Evolutionary conservation across 768 basidiomycete genomes (phyloP), one percentile per base, ranked within the genome.

Genomic region (Lentinula detonsa): DNA sequence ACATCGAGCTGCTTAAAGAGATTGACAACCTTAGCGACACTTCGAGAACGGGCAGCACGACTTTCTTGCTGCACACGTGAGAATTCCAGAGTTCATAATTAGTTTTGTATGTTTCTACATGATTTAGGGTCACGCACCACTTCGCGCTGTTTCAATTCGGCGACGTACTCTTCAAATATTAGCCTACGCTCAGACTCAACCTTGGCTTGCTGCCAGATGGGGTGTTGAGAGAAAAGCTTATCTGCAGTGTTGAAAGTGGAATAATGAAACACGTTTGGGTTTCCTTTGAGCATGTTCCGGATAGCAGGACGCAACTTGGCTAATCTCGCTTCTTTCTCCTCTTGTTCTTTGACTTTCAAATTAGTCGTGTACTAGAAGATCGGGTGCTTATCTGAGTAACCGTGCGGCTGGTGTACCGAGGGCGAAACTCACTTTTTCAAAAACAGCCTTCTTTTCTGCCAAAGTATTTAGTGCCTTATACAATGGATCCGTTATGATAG

Each of bases 401-500:
- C 4, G 33, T 23, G 49, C 13, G 18, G 48, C 23, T 34, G 31
- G 46, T 33, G n/a, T 59, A 13, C 42, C 57, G 33, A 23, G 52
- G 13, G 11, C 16, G 4, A 33, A 23, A 70, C 82, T 42, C 59
- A 93, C 95, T 83, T 95, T 94, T 74, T 95, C 92, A 85, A 92
- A 99, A 59, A 88, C 85, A 59, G 86, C 78, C 76, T 97, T 98
- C 77, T 95, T 95, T 76, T 99, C 95, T 15, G 93, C 93, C 52
- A 98, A 81, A 49, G 90, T 93, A 70, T 90, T 91, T 62, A 99
- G 80, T 48, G 94, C 90, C 77, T 93, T 95, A 77, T 98, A 99
- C 65, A 97, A 74, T 48, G 97, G 96, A 78, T 98, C 96, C 67
- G 94, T 98, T 74, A 99, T 96, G 73, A 97, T 94, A 67, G 93